Evolutionary conservation across 805 yeast species (phyloP).

Genomic region (Candida vartiovaarae): DNA sequence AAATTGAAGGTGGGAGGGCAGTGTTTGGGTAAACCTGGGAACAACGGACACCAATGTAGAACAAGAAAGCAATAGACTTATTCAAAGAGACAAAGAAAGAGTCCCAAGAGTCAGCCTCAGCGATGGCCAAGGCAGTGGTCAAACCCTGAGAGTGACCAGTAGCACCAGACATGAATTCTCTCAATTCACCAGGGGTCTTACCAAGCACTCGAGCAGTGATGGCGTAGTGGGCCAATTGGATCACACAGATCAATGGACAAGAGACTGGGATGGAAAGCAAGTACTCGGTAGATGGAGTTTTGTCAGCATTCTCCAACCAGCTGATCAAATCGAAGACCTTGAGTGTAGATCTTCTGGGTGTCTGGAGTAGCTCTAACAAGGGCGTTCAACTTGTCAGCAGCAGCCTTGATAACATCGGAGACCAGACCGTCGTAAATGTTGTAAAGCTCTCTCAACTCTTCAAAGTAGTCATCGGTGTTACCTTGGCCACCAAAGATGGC

Average conservation of each 20-base stretch:
- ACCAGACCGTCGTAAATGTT: conserved; percentile 70
- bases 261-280: conserved; percentile 87
- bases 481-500: conserved; percentile 99
- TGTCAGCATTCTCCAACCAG: conserved; percentile 82
- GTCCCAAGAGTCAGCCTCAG: conserved; percentile 79
- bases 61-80: conserved; percentile 77
- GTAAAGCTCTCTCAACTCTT: conserved; percentile 85
- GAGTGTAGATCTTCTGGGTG: conserved; percentile 83
- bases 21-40: conserved; percentile 88
- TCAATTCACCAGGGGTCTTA: conserved; percentile 81
- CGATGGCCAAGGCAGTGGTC: conserved; percentile 87
- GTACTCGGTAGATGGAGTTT: conserved; percentile 86
- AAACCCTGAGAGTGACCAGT: conserved; percentile 91
- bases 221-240: conserved; percentile 90
- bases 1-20: conserved; percentile 85
- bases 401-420: conserved; percentile 59
- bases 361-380: conserved; percentile 67
- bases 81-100: conserved; percentile 64
- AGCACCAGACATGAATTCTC: conserved; percentile 61
- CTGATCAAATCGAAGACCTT: conserved; percentile 82
- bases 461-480: conserved; percentile 94
- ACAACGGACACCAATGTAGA: conserved; percentile 91
- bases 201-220: conserved; percentile 82
- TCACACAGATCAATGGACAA: conserved; percentile 95
- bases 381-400: conserved; percentile 60